These are phyloP conservation scores for Kwoniella sp. DNA, from an alignment of 768 basidiomycete species.

Conservation along the genomic window DNA sequence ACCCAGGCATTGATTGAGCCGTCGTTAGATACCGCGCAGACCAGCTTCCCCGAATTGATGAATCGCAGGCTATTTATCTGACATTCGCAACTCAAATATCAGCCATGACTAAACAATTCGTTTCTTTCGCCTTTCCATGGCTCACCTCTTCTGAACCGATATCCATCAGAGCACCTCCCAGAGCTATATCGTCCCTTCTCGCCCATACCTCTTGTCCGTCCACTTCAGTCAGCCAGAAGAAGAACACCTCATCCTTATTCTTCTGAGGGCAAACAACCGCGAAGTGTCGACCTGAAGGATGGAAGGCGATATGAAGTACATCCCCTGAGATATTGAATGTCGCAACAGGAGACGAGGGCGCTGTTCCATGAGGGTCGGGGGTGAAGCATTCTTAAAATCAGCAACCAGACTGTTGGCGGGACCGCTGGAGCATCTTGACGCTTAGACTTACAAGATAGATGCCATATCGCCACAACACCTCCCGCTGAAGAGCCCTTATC, in stretches of 20 bases:
- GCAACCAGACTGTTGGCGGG: too few relatives aligned
- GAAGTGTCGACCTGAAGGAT: constrained; percentile 44
- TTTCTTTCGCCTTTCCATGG: too few relatives aligned
- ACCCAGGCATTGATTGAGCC: constrained; percentile 44
- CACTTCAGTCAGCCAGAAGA: constrained; percentile 28
- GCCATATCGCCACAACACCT: constrained; percentile 37
- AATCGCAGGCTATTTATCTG: constrained; percentile 49
- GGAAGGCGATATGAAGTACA: constrained; percentile 43
- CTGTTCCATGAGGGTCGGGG: constrained; percentile 16
- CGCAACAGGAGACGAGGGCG: constrained; percentile 28
- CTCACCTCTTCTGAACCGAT: constrained; percentile 45
- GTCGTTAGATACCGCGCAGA: constrained; percentile 49
- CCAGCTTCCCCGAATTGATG: constrained; percentile 38
- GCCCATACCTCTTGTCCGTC: constrained; percentile 36
- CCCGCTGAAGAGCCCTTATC: constrained; percentile 39
- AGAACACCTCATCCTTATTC: constrained; percentile 45
- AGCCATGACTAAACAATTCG: too few relatives aligned
- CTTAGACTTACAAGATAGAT: constrained; percentile 30
- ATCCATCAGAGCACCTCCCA: constrained; percentile 36
- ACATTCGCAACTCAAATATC: neutral
- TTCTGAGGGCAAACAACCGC: constrained; percentile 41
- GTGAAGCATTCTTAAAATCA: too few relatives aligned
- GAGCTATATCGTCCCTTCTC: constrained; percentile 36
- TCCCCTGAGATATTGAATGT: constrained; percentile 42
- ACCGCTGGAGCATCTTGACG: neutral